These are phyloP conservation scores for Saccharomycopsis olivae DNA, from an alignment of 805 yeast species.

Conservation along the genomic window DNA sequence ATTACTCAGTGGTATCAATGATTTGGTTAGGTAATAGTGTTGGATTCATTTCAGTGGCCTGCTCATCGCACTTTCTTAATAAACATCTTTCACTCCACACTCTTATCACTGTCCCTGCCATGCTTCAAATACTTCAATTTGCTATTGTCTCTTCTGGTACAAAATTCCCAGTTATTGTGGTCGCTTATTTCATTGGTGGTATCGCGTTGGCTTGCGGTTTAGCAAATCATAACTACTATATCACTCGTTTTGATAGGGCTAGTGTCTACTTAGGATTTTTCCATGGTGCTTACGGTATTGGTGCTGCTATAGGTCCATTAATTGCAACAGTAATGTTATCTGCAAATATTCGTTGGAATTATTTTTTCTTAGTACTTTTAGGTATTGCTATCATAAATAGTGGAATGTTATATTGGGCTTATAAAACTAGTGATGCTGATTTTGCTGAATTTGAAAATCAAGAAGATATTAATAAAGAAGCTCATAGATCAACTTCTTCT, in stretches of 20 bases:
- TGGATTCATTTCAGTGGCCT: slow-evolving; percentile 44
- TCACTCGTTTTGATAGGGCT: slow-evolving; percentile 36
- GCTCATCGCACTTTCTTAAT: slow-evolving; percentile 36
- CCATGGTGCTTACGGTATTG: slow-evolving; percentile 56
- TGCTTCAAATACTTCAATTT: slow-evolving; percentile 31
- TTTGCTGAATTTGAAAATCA: slow-evolving; percentile 23
- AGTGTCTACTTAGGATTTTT: slow-evolving; percentile 41
- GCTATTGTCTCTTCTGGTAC: slow-evolving; percentile 38
- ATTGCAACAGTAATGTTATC: slow-evolving; percentile 45
- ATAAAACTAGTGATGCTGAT: slow-evolving; percentile 36
- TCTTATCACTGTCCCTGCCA: slow-evolving; percentile 31
- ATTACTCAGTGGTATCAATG: slow-evolving; percentile 43
- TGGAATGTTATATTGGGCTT: slow-evolving; percentile 30
- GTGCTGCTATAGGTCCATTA: slow-evolving; percentile 53
- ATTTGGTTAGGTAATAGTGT: slow-evolving; percentile 49
- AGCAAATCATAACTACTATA: slow-evolving; percentile 42
- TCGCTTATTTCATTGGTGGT: slow-evolving; percentile 49
- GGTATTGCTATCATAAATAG: slow-evolving; percentile 30
- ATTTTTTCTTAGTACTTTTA: slow-evolving; percentile 41
- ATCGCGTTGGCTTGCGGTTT: slow-evolving; percentile 40
- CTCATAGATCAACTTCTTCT: neutral
- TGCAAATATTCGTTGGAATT: slow-evolving; percentile 42
- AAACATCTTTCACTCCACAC: slow-evolving; percentile 31
- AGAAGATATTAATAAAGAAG: slow-evolving; percentile 20
- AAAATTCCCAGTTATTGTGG: slow-evolving; percentile 36